Evolutionary conservation across 2,329 filamentous ascomycete species (phyloP).

Genomic region (Apiospora marii): DNA sequence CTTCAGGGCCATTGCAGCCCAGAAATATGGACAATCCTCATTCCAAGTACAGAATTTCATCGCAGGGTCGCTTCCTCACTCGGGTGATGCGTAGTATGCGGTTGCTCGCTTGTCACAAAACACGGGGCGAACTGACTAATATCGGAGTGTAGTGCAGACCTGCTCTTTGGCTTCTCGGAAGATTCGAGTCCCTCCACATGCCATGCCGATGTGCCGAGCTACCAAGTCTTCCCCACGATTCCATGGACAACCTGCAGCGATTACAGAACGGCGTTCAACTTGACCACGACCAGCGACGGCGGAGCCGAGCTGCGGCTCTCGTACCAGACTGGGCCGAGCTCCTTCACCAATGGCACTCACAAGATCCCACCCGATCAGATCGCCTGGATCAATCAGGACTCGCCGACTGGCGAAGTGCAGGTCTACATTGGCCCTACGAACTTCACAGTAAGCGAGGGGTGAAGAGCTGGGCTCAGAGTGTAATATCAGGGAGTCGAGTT

Average conservation of each 20-base stretch:
- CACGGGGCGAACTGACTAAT: too few relatives aligned
- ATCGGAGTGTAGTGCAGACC: constrained; percentile 26
- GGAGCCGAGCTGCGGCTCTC: constrained; percentile 32
- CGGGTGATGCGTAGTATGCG: constrained; percentile 33
- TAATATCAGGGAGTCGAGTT: neutral
- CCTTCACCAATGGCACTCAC: constrained; percentile 27
- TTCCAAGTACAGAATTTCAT: constrained; percentile 32
- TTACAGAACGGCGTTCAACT: constrained; percentile 31
- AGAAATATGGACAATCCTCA: neutral
- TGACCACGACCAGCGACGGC: constrained; percentile 29
- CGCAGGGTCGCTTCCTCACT: constrained; percentile 35
- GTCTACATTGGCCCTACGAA: constrained; percentile 31
- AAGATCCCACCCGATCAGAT: constrained; percentile 31
- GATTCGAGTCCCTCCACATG: constrained; percentile 27
- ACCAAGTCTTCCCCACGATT: constrained; percentile 32
- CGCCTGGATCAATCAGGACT: constrained; percentile 31
- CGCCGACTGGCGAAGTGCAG: constrained; percentile 33
- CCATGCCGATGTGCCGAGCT: constrained; percentile 27
- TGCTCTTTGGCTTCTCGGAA: constrained; percentile 27
- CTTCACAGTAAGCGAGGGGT: constrained; percentile 29
- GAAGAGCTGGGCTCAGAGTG: neutral
- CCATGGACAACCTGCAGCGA: constrained; percentile 31
- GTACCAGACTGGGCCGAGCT: constrained; percentile 25
- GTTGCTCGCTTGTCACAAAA: too few relatives aligned
- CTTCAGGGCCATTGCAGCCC: neutral